phyloP scores from a whole-genome alignment of 352 stramenopile species.

The Phytophthora pluvialis region DNA sequence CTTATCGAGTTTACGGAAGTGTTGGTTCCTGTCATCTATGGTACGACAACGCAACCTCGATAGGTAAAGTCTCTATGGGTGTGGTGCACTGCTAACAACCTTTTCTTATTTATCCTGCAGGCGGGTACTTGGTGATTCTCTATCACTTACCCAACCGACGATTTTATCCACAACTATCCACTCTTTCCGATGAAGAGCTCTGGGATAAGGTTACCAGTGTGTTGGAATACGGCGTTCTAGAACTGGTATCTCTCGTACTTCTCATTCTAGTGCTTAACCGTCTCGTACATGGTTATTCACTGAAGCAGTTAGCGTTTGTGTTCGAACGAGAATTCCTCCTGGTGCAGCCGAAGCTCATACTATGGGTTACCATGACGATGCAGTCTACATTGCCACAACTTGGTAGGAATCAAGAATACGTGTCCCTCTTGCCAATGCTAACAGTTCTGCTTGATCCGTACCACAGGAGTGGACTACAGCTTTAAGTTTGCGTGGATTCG shows the following conservation, averaged over 20 bases:
- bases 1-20: slow-evolving; percentile 50
- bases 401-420: slow-evolving; percentile 6
- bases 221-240: slow-evolving; percentile 22
- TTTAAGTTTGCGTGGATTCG: slow-evolving; percentile 35
- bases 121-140: slow-evolving; percentile 31
- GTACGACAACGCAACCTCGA: slow-evolving; percentile 14
- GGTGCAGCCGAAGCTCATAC: slow-evolving; percentile 30
- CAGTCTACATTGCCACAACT: slow-evolving; percentile 30
- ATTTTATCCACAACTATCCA: slow-evolving; percentile 36
- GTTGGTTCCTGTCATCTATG: slow-evolving; percentile 39
- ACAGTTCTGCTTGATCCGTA: neutral
- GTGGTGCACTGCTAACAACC: neutral
- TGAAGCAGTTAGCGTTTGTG: slow-evolving; percentile 36
- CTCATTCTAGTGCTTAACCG: slow-evolving; percentile 22
- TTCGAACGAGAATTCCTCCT: slow-evolving; percentile 29
- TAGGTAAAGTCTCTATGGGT: too few species aligned
- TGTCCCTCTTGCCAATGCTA: neutral
- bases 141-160: slow-evolving; percentile 38
- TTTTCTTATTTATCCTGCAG: slow-evolving; percentile 4
- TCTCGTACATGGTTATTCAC: slow-evolving; percentile 10
- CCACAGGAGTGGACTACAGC: slow-evolving; percentile 29
- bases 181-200: slow-evolving; percentile 14
- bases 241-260: slow-evolving; percentile 20
- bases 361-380: slow-evolving; percentile 36
- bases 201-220: slow-evolving; percentile 14